Conservation (phyloP, 2,329 filamentous ascomycete species). For the Pseudogymnoascus sp. region DNA sequence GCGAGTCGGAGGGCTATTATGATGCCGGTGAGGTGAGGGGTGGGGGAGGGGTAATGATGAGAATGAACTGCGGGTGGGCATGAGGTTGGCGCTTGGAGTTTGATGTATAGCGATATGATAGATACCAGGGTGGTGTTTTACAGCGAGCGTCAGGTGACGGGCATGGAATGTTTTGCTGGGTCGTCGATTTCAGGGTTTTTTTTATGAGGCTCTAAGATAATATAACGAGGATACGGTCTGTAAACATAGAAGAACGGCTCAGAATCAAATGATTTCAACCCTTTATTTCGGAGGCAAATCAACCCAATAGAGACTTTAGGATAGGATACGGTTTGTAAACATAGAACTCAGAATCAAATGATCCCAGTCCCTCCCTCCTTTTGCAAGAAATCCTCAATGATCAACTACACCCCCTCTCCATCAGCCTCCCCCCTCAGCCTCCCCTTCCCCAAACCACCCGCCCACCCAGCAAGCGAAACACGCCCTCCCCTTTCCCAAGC, state of each 20-base stretch:
- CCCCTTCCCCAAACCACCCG: background rate
- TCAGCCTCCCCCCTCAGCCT: background rate
- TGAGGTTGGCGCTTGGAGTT: background rate
- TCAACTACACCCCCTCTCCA: too few species aligned
- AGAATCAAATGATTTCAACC: background rate
- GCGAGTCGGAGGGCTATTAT: slow-evolving; percentile 22
- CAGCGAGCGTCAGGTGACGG: background rate
- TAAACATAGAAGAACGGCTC: background rate
- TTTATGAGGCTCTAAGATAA: slow-evolving; percentile 1
- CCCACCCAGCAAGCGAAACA: background rate
- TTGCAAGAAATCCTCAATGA: too few species aligned
- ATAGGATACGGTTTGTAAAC: slow-evolving; percentile 4
- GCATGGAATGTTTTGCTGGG: background rate
- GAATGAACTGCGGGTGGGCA: background rate
- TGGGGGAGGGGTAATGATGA: background rate
- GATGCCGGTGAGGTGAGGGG: background rate
- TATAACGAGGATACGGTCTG: slow-evolving; percentile 3
- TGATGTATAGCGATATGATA: slow-evolving; percentile 6
- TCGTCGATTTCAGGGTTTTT: background rate
- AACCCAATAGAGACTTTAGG: too few species aligned
- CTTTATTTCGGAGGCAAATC: too few species aligned
- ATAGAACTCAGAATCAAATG: background rate
- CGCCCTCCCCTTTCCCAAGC: background rate
- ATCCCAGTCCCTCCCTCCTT: background rate
- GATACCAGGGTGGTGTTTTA: background rate